These are phyloP conservation scores for Acrodontium crateriforme DNA, from an alignment of 2,329 filamentous ascomycete genomes.

Conservation along the genomic window DNA sequence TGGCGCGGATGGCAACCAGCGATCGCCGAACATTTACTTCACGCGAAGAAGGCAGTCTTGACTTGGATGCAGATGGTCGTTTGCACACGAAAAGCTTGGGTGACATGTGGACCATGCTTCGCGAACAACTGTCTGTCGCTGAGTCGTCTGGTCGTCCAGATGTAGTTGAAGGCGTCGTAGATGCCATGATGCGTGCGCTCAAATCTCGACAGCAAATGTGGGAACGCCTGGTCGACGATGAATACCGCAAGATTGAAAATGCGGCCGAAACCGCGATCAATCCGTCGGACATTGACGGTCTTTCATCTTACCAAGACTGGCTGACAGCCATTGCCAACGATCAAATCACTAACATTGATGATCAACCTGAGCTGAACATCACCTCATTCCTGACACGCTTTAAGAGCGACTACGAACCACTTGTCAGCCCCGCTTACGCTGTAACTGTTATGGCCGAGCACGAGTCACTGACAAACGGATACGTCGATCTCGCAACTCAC, in stretches of 20 bases:
- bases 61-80: conserved; percentile 76
- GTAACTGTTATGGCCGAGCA: conserved; percentile 59
- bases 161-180: conserved; percentile 87
- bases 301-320: conserved; percentile 73
- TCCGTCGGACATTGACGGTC: conserved; percentile 51
- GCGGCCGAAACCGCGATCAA: conserved; percentile 38
- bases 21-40: conserved; percentile 72
- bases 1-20: conserved; percentile 75
- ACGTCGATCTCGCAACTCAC: conserved; percentile 88
- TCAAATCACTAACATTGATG: conserved; percentile 96
- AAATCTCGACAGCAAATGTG: conserved; percentile 71
- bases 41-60: conserved; percentile 65
- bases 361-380: conserved; percentile 54
- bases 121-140: conserved; percentile 79
- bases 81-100: conserved; percentile 85
- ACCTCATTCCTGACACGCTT: conserved; percentile 78
- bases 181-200: conserved; percentile 85
- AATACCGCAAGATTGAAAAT: conserved; percentile 59
- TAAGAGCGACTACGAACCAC: conserved; percentile 64
- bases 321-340: conserved; percentile 94
- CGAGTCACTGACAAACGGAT: conserved; percentile 67
- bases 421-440: conserved; percentile 69
- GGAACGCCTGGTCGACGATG: conserved; percentile 78
- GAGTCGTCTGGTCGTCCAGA: conserved; percentile 74
- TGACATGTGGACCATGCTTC: conserved; percentile 94